Percentiles rank a stretch among this genome's conserved stretches.
phyloP scores from a whole-genome alignment of 441 rosid genomes.

The Macaranga tanarius region DNA sequence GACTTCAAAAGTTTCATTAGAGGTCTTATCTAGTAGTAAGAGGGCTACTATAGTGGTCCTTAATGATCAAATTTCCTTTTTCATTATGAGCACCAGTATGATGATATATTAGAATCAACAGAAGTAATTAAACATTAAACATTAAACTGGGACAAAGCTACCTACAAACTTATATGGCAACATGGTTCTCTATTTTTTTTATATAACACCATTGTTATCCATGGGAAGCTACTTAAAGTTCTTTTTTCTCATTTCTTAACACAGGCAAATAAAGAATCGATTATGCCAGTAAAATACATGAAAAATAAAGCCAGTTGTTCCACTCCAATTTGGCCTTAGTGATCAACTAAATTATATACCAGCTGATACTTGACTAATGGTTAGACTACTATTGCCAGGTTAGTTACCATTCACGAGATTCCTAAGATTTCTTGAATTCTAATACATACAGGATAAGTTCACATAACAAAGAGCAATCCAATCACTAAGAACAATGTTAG shows the following conservation, averaged over 20 bases:
- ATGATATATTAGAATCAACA: constrained; percentile 19
- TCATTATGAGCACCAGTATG: constrained; percentile 85
- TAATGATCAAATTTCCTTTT: constrained; percentile 71
- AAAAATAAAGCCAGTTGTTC: constrained; percentile 77
- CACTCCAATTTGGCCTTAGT: constrained; percentile 94
- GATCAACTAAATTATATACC: constrained; percentile 90
- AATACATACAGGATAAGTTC: constrained; percentile 29
- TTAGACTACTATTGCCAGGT: constrained; percentile 58
- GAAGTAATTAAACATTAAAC: too few relatives aligned
- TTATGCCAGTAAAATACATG: constrained; percentile 50
- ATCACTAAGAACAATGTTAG: constrained; percentile 15
- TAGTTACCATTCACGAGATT: constrained; percentile 85
- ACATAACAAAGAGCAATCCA: constrained; percentile 10
- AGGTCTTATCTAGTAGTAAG: constrained; percentile 77
- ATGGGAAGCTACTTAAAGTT: background rate
- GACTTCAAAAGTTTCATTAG: background rate
- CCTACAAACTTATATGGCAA: too few relatives aligned
- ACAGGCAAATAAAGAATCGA: background rate
- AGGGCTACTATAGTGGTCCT: constrained; percentile 81
- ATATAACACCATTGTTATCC: background rate
- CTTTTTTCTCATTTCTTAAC: background rate
- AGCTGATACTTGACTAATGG: constrained; percentile 75
- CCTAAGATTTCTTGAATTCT: constrained; percentile 94
- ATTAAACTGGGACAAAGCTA: too few relatives aligned
- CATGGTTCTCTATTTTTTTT: too few relatives aligned